Conservation (phyloP, 169 alveolate species). For the Cystoisospora suis region DNA sequence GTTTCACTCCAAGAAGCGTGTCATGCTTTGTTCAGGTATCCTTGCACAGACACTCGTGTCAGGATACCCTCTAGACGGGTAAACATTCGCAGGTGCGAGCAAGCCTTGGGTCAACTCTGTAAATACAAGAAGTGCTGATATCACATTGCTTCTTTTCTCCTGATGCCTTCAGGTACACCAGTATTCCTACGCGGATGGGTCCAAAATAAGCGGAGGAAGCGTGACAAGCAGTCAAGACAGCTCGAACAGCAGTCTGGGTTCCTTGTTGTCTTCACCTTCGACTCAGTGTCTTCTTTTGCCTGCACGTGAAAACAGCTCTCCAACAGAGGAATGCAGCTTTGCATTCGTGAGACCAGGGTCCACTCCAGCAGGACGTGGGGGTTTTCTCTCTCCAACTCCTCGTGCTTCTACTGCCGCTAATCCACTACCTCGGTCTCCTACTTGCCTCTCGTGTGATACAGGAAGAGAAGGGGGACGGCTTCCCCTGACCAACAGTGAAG, state of each 20-base stretch:
- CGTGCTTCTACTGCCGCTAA: not conserved
- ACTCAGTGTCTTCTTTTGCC: not conserved
- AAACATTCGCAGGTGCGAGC: too few species aligned
- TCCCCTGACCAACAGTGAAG: not conserved
- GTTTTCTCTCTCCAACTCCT: not conserved
- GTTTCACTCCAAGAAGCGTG: not conserved
- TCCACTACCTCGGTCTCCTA: too few species aligned
- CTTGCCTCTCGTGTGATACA: not conserved
- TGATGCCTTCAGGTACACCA: not conserved
- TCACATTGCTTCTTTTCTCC: not conserved
- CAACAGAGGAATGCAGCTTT: too few species aligned
- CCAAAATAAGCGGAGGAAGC: not conserved
- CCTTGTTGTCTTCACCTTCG: not conserved
- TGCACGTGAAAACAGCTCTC: too few species aligned
- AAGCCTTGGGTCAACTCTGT: too few species aligned
- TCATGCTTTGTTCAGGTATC: not conserved
- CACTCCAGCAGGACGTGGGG: not conserved
- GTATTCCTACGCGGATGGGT: slow-evolving; percentile 14
- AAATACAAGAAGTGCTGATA: not conserved
- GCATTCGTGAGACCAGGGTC: not conserved
- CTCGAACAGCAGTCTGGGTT: slow-evolving; percentile 23
- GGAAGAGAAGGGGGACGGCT: not conserved
- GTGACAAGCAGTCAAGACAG: slow-evolving; percentile 27
- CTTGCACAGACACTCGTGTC: not conserved
- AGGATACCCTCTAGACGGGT: not conserved